These are phyloP conservation scores for Phialophora chinensis DNA, from an alignment of 2,329 filamentous ascomycete species.

Conservation along the genomic window DNA sequence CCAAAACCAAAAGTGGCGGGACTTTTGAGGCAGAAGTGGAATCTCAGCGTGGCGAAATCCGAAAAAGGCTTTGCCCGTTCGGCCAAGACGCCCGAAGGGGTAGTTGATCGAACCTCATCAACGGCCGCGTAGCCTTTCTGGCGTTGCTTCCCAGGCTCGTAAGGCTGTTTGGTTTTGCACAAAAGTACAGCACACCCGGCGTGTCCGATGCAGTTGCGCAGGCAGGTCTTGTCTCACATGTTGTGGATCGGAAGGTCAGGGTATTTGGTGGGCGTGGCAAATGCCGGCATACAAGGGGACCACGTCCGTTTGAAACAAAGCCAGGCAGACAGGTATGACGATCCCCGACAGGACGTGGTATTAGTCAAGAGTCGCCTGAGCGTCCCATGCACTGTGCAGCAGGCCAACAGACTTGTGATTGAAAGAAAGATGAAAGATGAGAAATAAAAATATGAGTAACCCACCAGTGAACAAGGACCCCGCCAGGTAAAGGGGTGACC, in stretches of 20 bases:
- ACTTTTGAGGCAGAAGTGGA: not conserved
- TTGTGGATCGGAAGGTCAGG: constrained; percentile 3
- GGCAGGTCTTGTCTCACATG: not conserved
- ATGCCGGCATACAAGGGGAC: not conserved
- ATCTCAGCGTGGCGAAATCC: constrained; percentile 5
- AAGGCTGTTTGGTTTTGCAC: not conserved
- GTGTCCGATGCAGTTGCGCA: constrained; percentile 7
- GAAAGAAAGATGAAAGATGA: not conserved
- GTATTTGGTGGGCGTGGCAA: not conserved
- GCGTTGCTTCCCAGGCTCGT: not conserved
- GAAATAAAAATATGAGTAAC: constrained; percentile 43
- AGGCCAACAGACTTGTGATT: too few relatives aligned
- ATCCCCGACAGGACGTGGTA: not conserved
- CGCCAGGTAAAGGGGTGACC: constrained; percentile 43
- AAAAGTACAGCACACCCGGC: constrained; percentile 18
- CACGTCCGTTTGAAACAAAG: not conserved
- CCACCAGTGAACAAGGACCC: constrained; percentile 74
- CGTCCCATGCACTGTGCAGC: too few relatives aligned
- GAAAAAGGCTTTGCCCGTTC: not conserved
- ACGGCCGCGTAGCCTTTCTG: not conserved
- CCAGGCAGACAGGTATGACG: constrained; percentile 4
- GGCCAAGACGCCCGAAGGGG: not conserved
- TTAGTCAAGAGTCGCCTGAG: not conserved
- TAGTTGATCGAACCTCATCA: not conserved
- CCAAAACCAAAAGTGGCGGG: not conserved